Conservation (phyloP, 495 filamentous ascomycete genomes). For the Pyrenopolyporus hunteri region DNA sequence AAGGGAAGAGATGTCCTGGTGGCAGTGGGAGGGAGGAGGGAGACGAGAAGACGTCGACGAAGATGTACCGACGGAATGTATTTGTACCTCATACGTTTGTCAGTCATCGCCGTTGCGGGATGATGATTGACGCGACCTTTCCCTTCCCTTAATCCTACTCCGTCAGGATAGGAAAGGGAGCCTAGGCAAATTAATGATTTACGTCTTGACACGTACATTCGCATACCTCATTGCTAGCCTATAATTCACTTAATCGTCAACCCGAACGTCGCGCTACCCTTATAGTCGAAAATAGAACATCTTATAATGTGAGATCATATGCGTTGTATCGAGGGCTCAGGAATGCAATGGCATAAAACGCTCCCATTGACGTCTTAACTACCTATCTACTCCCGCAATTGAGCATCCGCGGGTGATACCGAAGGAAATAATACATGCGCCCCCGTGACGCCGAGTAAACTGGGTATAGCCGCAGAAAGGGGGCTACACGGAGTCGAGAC, state of each 20-base stretch:
- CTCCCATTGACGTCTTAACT: too few relatives aligned
- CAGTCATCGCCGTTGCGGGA: conserved; percentile 5
- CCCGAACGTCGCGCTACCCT: too few relatives aligned
- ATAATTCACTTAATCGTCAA: too few relatives aligned
- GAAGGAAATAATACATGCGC: not conserved
- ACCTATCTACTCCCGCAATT: not conserved
- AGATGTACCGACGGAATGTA: conserved; percentile 21
- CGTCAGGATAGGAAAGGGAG: not conserved
- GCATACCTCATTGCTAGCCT: not conserved
- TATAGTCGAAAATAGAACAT: too few relatives aligned
- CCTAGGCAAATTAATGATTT: conserved; percentile 22
- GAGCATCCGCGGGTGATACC: too few relatives aligned
- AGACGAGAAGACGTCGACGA: not conserved
- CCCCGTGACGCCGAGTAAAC: not conserved
- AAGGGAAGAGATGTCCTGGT: not conserved
- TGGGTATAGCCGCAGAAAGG: not conserved
- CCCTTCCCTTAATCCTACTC: not conserved
- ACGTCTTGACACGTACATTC: conserved; percentile 24
- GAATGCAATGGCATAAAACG: too few relatives aligned
- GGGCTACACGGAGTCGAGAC: not conserved
- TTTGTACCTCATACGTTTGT: conserved; percentile 17
- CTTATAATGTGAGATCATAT: too few relatives aligned
- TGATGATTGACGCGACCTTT: conserved; percentile 10
- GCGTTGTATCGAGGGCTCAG: too few relatives aligned
- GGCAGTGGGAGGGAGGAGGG: not conserved